Evolutionary conservation across 495 filamentous ascomycete species (phyloP).

Genomic region (Aspergillus carlsbadensis): DNA sequence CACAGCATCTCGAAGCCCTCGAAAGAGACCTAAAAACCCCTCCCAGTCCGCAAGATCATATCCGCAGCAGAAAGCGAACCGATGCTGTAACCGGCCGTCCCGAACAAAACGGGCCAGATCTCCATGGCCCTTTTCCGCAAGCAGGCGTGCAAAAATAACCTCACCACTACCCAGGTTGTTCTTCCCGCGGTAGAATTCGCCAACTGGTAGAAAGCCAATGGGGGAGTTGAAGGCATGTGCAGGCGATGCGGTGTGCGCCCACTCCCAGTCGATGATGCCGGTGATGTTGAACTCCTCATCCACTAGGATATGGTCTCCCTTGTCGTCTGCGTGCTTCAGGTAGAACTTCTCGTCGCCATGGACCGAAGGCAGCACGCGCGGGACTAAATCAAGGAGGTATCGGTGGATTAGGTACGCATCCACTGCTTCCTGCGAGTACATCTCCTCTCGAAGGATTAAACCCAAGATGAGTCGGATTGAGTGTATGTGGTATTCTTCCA

Average conservation of each 20-base stretch:
- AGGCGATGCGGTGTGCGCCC: constrained; percentile 34
- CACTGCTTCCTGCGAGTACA: constrained; percentile 21
- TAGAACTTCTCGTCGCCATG: constrained; percentile 36
- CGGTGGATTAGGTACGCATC: constrained; percentile 39
- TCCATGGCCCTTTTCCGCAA: constrained; percentile 30
- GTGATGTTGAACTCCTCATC: constrained; percentile 44
- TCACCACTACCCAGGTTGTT: constrained; percentile 38
- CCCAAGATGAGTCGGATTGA: constrained; percentile 26
- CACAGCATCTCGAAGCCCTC: constrained; percentile 31
- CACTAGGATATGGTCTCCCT: constrained; percentile 46
- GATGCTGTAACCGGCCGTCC: constrained; percentile 33
- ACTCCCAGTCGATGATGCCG: constrained; percentile 48
- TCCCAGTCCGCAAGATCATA: constrained; percentile 40
- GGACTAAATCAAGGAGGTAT: constrained; percentile 34
- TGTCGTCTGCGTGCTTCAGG: constrained; percentile 44
- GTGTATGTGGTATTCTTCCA: constrained; percentile 17
- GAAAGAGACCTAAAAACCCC: constrained; percentile 41
- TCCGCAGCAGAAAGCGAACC: constrained; percentile 38
- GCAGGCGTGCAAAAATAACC: constrained; percentile 27
- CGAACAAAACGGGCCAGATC: constrained; percentile 32
- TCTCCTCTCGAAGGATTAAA: constrained; percentile 32
- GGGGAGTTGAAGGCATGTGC: constrained; percentile 41
- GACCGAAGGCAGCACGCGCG: constrained; percentile 4
- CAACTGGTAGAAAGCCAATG: constrained; percentile 41
- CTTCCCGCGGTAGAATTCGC: constrained; percentile 37